Conservation (phyloP, 257 asterid species). For the Perilla frutescens region DNA sequence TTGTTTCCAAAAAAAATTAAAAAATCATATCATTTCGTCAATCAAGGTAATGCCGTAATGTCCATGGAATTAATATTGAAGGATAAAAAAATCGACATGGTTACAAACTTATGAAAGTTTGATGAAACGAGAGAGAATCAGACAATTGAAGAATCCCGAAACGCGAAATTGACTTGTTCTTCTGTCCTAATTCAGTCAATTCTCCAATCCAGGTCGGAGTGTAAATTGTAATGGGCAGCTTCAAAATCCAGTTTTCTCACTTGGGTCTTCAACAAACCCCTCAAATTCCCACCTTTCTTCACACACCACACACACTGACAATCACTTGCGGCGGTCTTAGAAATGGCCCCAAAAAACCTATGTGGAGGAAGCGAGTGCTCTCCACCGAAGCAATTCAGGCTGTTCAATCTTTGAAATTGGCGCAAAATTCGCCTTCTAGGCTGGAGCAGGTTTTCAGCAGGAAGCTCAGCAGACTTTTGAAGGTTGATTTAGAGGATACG, state of each 20-base stretch:
- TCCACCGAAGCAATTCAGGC: slow-evolving; percentile 77
- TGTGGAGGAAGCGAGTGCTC: slow-evolving; percentile 75
- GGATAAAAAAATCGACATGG: too few species aligned
- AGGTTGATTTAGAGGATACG: slow-evolving; percentile 67
- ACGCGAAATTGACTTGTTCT: slow-evolving; percentile 8
- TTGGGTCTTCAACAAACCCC: slow-evolving; percentile 32
- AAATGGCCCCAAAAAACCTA: slow-evolving; percentile 66
- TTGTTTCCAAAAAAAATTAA: too few species aligned
- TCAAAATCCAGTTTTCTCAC: slow-evolving; percentile 36
- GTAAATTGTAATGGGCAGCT: slow-evolving; percentile 36
- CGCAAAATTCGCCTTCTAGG: slow-evolving; percentile 52
- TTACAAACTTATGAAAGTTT: too few species aligned
- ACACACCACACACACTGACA: slow-evolving; percentile 22
- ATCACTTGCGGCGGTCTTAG: slow-evolving; percentile 62
- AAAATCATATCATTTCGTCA: too few species aligned
- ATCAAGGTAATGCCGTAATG: too few species aligned
- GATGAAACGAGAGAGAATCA: too few species aligned
- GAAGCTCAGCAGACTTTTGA: slow-evolving; percentile 67
- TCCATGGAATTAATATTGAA: too few species aligned
- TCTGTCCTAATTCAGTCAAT: slow-evolving; percentile 3
- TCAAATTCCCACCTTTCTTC: slow-evolving; percentile 23
- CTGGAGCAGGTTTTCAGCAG: slow-evolving; percentile 51
- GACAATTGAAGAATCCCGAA: not conserved
- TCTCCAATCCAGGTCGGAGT: slow-evolving; percentile 3
- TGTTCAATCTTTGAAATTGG: slow-evolving; percentile 73